phyloP scores from a whole-genome alignment of 1,284 basidiomycete species.

The Somion occarium region DNA sequence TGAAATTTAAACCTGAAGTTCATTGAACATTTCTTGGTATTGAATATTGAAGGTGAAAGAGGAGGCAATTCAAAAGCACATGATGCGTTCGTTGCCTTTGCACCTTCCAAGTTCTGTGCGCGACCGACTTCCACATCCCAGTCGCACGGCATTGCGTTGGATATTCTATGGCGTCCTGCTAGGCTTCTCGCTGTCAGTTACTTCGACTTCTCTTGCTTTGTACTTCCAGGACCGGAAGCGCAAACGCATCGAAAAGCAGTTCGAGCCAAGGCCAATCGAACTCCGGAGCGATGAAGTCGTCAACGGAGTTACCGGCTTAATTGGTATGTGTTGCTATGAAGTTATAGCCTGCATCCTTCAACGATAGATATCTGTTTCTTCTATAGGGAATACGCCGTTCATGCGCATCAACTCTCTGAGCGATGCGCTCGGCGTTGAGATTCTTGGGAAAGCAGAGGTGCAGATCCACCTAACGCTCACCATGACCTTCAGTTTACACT shows the following conservation, averaged over 20 bases:
- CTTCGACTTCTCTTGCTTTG: slow-evolving; percentile 53
- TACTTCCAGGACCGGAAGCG: slow-evolving; percentile 44
- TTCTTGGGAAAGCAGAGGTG: slow-evolving; percentile 94
- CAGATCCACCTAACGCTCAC: slow-evolving; percentile 11
- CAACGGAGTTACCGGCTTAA: slow-evolving; percentile 74
- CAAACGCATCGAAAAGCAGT: slow-evolving; percentile 30
- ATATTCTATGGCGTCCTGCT: slow-evolving; percentile 63
- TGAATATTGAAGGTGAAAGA: neutral
- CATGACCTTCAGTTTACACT: neutral
- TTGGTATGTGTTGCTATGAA: slow-evolving; percentile 60
- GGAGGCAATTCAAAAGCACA: neutral
- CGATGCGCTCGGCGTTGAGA: slow-evolving; percentile 88
- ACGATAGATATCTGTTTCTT: neutral
- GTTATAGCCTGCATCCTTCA: neutral
- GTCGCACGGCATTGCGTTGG: slow-evolving; percentile 31
- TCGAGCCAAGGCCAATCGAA: slow-evolving; percentile 65
- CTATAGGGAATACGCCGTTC: slow-evolving; percentile 87
- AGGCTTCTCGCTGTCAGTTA: slow-evolving; percentile 67
- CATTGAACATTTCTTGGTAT: neutral
- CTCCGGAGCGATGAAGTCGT: slow-evolving; percentile 72
- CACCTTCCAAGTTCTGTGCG: neutral
- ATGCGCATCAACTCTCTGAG: slow-evolving; percentile 90
- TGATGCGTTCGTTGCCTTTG: neutral
- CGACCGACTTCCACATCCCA: neutral
- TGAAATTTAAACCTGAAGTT: neutral